Base-by-base conservation (phyloP, 2,329 filamentous ascomycete genomes). In the Fusarium luffae region DNA sequence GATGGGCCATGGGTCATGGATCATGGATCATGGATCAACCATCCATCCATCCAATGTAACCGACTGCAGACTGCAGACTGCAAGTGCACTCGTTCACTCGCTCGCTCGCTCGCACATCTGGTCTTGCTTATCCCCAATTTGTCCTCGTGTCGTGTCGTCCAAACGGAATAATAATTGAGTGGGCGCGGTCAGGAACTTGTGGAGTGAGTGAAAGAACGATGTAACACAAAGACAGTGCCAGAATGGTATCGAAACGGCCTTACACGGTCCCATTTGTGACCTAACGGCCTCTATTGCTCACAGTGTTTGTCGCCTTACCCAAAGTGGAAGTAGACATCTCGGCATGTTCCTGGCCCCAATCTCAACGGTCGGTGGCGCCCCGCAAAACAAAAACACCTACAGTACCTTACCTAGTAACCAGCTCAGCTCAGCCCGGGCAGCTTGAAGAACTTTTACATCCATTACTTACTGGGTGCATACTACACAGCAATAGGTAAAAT, bases 121-220 rank as follows among this genome's bases (percentile, higher is more conserved):
- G 49, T 52, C 23, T 41, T 52, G 49, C 59, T 64, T 54, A 50
- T 59, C 30, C 55, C 47, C 63, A 70, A 59, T 60, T 64, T 49
- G 61, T 66, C 62, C 63, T 58, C 67, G 40, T 43, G 43, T 50
- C 28, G 43, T 51, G 34, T 52, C 37, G 49, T 42, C 49, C 49
- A 52, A 52, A 70, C 63, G 63, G 67, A 71, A 67, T 54, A 70
- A 69, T 68, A 59, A 70, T 56, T 68, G 50, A 70, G 54, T 64
- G 48, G 68, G 34, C 30, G 54, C 43, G 43, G 68, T 28, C 43
- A 73, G 61, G 68, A 74, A 70, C 70, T 71, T 74, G 72, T 64
- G 72, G 69, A 72, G 67, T 66, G 25, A 3, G 18, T 41, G 49
- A 23, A 27, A 8, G 59, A 49, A 51, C 68, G 67, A 75, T 75